Evolutionary conservation across 208 protist species (phyloP), one percentile per base, ranked within the genome.

Genomic region (Balamuthia mandrillaris): DNA sequence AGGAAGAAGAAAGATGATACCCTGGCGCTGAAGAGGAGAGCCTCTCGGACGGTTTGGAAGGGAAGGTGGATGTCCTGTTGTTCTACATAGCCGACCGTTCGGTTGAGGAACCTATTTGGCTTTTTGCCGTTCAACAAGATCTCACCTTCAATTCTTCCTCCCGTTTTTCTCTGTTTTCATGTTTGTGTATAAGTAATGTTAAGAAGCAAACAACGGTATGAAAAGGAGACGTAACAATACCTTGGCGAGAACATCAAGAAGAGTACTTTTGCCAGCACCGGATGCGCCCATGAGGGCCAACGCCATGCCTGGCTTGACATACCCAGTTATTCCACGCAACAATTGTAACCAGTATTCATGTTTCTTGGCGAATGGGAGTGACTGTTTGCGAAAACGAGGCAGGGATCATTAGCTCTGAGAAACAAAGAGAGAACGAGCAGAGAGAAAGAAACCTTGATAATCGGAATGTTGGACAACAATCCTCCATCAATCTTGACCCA

Each of bases 251-350:
- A 90, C 84, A 54, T 90, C 88, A 2, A 90, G 45, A 31, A 90
- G 66, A 6, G 88, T 90, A 27, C 65, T 84, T 58, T 90, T 90
- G 58, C 88, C 88, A 35, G 88, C 88, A 45, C 88, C 88, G 6
- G 88, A 90, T 49, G 88, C 77, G 51, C 88, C 88, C 88, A 88
- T 90, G 6, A 90, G 49, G 21, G 87, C 87, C 0, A 90, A 35
- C 21, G 87, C 58, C 87, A 90, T 90, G 60, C 88, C 88, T 41
- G 88, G 88, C 41, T 90, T 90, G n/a, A 90, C 88, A 27, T 90
- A 90, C 63, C 88, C 88, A 44, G 81, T 82, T 29, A 90, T 81
- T 31, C 58, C 81, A 33, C 84, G 60, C 1, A 90, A 42, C 6
- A 90, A 49, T 27, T 74, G 66, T 18, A 89, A 52, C 44, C n/a